Evolutionary conservation across 192 early-diverging fungal species (phyloP).

Genomic region (Funneliformis geosporum): DNA sequence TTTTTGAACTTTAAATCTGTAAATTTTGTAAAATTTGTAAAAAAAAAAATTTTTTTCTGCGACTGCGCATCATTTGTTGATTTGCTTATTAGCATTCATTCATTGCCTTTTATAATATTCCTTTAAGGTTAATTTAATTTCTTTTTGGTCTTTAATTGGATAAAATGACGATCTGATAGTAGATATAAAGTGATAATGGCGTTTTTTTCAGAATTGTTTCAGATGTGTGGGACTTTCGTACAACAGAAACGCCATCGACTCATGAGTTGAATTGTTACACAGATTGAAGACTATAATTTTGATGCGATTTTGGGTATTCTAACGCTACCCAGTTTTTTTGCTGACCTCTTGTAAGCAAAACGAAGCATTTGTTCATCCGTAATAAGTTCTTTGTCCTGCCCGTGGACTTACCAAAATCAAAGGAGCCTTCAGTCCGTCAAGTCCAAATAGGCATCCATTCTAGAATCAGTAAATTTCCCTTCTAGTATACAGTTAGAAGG

Average conservation of each 20-base stretch:
- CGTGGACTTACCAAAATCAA: slow-evolving; percentile 22
- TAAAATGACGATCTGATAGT: neutral
- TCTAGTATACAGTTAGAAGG: neutral
- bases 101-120: neutral
- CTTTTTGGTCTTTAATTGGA: neutral
- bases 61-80: neutral
- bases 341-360: slow-evolving; percentile 28
- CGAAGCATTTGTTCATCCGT: slow-evolving; percentile 25
- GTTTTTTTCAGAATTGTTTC: neutral
- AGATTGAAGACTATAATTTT: slow-evolving; percentile 3
- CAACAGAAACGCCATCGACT: slow-evolving; percentile 10
- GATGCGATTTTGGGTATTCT: slow-evolving; percentile 6
- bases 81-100: neutral
- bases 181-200: neutral
- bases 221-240: neutral
- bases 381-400: slow-evolving; percentile 12
- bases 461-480: neutral
- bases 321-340: slow-evolving; percentile 11
- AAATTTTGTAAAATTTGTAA: too few species aligned
- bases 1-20: neutral
- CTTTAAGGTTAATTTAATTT: neutral
- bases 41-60: neutral
- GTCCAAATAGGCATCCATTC: slow-evolving; percentile 30
- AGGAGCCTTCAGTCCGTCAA: slow-evolving; percentile 34
- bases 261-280: slow-evolving; percentile 12